These are phyloP conservation scores for Globisporangium apiculatum DNA, from an alignment of 352 stramenopile genomes.

Conservation along the genomic window DNA sequence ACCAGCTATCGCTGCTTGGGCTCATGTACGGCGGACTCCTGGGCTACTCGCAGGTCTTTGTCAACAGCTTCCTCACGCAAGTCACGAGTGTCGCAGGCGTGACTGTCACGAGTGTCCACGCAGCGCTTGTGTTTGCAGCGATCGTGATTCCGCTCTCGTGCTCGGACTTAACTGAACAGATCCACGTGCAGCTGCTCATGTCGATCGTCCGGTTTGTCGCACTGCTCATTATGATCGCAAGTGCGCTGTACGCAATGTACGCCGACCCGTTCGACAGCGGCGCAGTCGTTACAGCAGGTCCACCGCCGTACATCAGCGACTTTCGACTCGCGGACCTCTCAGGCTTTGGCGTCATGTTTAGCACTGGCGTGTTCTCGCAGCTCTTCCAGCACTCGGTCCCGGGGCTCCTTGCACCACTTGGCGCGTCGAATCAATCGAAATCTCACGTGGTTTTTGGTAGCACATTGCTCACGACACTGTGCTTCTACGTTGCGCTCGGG, in stretches of 20 bases:
- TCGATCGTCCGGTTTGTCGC: slow-evolving; percentile 83
- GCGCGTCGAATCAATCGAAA: slow-evolving; percentile 47
- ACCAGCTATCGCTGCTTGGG: slow-evolving; percentile 79
- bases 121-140: slow-evolving; percentile 63
- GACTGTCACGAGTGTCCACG: slow-evolving; percentile 45
- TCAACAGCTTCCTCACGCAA: slow-evolving; percentile 76
- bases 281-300: background rate
- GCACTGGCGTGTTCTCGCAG: slow-evolving; percentile 86
- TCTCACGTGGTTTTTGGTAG: slow-evolving; percentile 60
- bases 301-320: slow-evolving; percentile 44
- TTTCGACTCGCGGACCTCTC: slow-evolving; percentile 55
- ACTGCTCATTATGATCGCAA: slow-evolving; percentile 85
- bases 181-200: slow-evolving; percentile 84
- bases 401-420: slow-evolving; percentile 70
- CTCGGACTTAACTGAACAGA: slow-evolving; percentile 86
- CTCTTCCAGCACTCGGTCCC: slow-evolving; percentile 90
- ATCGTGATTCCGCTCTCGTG: slow-evolving; percentile 87
- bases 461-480: slow-evolving; percentile 77
- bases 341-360: slow-evolving; percentile 89
- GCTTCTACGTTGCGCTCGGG: slow-evolving; percentile 82
- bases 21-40: slow-evolving; percentile 88
- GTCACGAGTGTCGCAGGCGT: slow-evolving; percentile 47
- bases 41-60: slow-evolving; percentile 89
- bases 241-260: slow-evolving; percentile 68
- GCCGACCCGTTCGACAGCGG: slow-evolving; percentile 57